Conservation (phyloP, 345 rosid genomes). For the Citrus mangshanensis region DNA sequence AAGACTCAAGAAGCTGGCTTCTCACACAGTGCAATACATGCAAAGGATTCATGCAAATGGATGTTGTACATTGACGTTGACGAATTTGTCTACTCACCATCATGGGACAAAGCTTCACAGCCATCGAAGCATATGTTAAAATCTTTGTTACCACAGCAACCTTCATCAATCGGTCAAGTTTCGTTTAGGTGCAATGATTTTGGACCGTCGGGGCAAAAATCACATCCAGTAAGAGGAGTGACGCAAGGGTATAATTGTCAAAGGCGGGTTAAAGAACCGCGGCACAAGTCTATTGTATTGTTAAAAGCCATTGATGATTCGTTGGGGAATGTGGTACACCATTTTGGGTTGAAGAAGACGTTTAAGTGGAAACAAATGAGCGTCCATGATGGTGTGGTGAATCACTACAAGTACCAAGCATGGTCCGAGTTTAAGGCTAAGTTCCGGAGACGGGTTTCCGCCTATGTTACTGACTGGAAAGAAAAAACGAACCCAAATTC, state of each 20-base stretch:
- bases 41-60: conserved; percentile 58
- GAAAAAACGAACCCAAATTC: conserved; percentile 49
- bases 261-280: conserved; percentile 38
- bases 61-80: conserved; percentile 80
- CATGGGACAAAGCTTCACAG: conserved; percentile 36
- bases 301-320: conserved; percentile 57
- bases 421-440: conserved; percentile 81
- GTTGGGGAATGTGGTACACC: conserved; percentile 66
- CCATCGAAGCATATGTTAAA: conserved; percentile 42
- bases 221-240: conserved; percentile 70
- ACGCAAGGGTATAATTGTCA: conserved; percentile 81
- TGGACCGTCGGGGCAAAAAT: conserved; percentile 60
- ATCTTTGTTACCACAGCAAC: conserved; percentile 35
- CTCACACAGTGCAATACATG: conserved; percentile 64
- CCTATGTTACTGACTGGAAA: conserved; percentile 85
- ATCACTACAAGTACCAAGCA: conserved; percentile 92
- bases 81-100: conserved; percentile 73
- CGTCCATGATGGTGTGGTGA: conserved; percentile 49
- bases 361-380: conserved; percentile 36
- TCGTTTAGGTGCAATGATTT: conserved; percentile 69
- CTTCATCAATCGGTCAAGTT: conserved; percentile 45
- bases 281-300: conserved; percentile 79
- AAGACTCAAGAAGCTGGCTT: conserved; percentile 93
- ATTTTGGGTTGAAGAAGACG: conserved; percentile 39
- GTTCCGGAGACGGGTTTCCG: conserved; percentile 77